phyloP scores from a whole-genome alignment of 2,329 filamentous ascomycete genomes.

The Ophiosphaerella korrae region DNA sequence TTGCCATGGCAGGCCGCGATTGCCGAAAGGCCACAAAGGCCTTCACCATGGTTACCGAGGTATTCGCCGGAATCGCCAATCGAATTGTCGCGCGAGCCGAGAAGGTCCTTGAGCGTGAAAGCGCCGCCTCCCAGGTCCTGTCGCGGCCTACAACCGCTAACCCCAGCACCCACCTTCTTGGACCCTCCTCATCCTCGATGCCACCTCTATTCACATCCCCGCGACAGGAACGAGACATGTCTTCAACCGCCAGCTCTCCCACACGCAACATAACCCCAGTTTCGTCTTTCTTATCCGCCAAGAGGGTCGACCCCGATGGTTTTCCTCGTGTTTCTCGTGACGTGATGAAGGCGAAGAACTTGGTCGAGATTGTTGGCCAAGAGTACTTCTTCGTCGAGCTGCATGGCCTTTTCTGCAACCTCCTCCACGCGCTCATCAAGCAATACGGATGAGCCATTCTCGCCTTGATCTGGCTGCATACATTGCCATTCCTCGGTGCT shows the following conservation, averaged over 20 bases:
- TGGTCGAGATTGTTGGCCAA: constrained; percentile 64
- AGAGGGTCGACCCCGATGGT: constrained; percentile 61
- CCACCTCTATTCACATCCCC: constrained; percentile 35
- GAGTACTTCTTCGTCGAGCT: constrained; percentile 64
- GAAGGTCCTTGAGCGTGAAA: constrained; percentile 45
- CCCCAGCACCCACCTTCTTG: constrained; percentile 38
- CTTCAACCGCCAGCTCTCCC: constrained; percentile 38
- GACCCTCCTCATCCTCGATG: constrained; percentile 35
- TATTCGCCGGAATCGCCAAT: constrained; percentile 60
- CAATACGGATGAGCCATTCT: constrained; percentile 39
- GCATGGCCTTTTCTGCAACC: constrained; percentile 57
- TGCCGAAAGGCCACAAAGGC: constrained; percentile 55
- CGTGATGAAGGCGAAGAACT: constrained; percentile 58
- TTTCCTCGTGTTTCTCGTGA: constrained; percentile 59
- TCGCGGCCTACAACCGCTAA: constrained; percentile 37
- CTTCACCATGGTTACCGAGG: constrained; percentile 48
- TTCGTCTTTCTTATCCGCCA: constrained; percentile 63
- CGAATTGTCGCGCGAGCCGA: constrained; percentile 55
- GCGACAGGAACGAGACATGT: constrained; percentile 34
- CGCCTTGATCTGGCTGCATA: background rate
- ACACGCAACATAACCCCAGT: constrained; percentile 58
- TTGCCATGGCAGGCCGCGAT: constrained; percentile 62
- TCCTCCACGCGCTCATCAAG: constrained; percentile 47
- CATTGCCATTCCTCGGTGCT: constrained; percentile 18
- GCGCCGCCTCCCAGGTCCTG: constrained; percentile 25